Percentiles rank a stretch among this genome's conserved stretches.
Evolutionary conservation across 1,139 yeast species (phyloP).

Genomic region (Diutina sp.): DNA sequence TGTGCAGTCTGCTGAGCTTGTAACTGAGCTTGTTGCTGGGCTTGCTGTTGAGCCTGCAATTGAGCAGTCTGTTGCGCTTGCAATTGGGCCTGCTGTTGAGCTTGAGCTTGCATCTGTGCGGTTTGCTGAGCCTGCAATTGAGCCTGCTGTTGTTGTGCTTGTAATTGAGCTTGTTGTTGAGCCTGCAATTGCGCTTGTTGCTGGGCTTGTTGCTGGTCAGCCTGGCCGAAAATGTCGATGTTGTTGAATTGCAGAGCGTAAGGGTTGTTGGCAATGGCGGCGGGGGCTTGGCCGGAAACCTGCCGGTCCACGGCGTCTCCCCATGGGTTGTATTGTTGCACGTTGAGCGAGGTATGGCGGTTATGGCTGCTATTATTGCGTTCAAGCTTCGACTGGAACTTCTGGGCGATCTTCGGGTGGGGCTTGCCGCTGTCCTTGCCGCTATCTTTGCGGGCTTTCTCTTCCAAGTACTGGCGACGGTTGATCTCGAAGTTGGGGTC

Average conservation of each 20-base stretch:
- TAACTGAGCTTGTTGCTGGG: constrained; percentile 12
- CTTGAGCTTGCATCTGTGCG: background rate
- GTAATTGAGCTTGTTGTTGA: constrained; percentile 7
- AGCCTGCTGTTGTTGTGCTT: constrained; percentile 6
- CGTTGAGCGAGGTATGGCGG: constrained; percentile 20
- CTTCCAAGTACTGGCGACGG: constrained; percentile 65
- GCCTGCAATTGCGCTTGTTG: constrained; percentile 3
- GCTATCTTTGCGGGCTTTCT: constrained; percentile 16
- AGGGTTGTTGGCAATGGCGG: background rate
- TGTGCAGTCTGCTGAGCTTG: constrained; percentile 7
- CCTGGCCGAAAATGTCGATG: background rate
- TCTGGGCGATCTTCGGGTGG: background rate
- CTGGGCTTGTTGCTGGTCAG: background rate
- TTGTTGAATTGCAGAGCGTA: background rate
- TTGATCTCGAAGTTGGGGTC: constrained; percentile 79
- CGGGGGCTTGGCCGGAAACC: background rate
- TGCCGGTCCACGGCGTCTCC: background rate
- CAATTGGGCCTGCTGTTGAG: constrained; percentile 8
- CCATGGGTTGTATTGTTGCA: constrained; percentile 37
- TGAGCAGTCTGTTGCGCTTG: constrained; percentile 6
- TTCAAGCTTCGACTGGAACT: background rate
- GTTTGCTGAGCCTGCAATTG: constrained; percentile 4
- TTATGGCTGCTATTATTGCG: background rate
- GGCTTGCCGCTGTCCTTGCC: background rate
- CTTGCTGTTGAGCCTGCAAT: constrained; percentile 6